phyloP scores from a whole-genome alignment of 2,329 filamentous ascomycete genomes.

The Diaporthe amygdali region DNA sequence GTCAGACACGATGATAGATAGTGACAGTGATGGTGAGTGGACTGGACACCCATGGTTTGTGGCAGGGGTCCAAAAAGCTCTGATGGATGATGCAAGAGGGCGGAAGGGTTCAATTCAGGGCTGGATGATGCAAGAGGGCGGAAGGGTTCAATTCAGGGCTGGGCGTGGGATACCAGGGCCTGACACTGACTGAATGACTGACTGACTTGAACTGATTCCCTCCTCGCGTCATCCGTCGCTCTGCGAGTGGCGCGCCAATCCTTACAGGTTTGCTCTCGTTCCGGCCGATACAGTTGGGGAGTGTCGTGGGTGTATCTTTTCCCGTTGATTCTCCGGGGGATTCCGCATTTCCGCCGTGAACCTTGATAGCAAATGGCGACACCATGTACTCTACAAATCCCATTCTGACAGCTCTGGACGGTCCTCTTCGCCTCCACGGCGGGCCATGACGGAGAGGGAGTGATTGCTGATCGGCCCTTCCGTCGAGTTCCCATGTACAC shows the following conservation, averaged over 20 bases:
- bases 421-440: background rate
- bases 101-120: background rate
- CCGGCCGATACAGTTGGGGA: background rate
- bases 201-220: background rate
- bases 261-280: background rate
- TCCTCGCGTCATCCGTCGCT: background rate
- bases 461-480: constrained; percentile 14
- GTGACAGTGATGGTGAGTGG: background rate
- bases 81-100: constrained; percentile 7
- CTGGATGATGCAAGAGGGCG: constrained; percentile 5
- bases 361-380: background rate
- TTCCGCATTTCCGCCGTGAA: constrained; percentile 12
- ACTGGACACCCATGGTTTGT: background rate
- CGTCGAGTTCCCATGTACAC: background rate
- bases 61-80: background rate
- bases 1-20: background rate
- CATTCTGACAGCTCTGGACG: background rate
- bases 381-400: background rate
- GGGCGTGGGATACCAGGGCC: background rate
- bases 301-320: background rate
- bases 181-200: background rate
- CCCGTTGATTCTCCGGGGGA: constrained; percentile 4
- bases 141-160: background rate
- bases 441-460: background rate
- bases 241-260: background rate